Percentiles rank a stretch among this genome's conserved stretches.
These are phyloP conservation scores for Agapanthus africanus DNA, from an alignment of 106 monocot species.

Conservation along the genomic window DNA sequence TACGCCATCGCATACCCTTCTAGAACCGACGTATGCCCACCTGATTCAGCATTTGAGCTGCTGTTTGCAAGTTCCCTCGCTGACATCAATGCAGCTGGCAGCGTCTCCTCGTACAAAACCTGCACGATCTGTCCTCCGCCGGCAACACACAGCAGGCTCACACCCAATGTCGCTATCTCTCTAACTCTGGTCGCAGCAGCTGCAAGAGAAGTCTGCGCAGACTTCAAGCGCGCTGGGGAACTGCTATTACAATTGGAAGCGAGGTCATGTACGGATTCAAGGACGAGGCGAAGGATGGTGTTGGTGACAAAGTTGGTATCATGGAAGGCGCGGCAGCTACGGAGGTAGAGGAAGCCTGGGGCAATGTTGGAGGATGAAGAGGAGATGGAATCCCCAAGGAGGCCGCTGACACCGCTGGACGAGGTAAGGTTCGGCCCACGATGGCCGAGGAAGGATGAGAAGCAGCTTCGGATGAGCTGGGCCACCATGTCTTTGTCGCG, in stretches of 20 bases:
- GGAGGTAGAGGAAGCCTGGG: conserved; percentile 74
- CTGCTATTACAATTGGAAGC: conserved; percentile 8
- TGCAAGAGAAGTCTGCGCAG: conserved; percentile 34
- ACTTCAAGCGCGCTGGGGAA: conserved; percentile 20
- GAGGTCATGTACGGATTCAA: conserved; percentile 36
- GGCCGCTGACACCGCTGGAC: conserved; percentile 46
- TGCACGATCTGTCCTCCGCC: conserved; percentile 58
- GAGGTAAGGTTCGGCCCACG: conserved; percentile 6
- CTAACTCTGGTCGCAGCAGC: conserved; percentile 33
- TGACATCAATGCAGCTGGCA: conserved; percentile 58
- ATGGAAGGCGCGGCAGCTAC: conserved; percentile 61
- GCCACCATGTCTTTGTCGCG: conserved; percentile 56
- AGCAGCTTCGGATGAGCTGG: conserved; percentile 80
- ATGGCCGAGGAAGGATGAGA: conserved; percentile 62
- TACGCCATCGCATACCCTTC: conserved; percentile 83
- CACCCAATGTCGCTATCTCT: conserved; percentile 58
- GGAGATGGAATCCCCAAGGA: conserved; percentile 55
- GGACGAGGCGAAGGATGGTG: conserved; percentile 45
- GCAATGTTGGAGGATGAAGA: conserved; percentile 26
- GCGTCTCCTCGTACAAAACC: conserved; percentile 71
- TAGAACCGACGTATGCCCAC: conserved; percentile 26
- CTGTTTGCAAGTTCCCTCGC: conserved; percentile 7
- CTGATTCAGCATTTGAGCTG: too few relatives aligned
- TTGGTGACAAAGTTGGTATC: conserved; percentile 59
- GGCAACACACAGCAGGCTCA: conserved; percentile 56